Conservation (phyloP, 2,329 filamentous ascomycete genomes). For the Paecilomyces formosus region DNA sequence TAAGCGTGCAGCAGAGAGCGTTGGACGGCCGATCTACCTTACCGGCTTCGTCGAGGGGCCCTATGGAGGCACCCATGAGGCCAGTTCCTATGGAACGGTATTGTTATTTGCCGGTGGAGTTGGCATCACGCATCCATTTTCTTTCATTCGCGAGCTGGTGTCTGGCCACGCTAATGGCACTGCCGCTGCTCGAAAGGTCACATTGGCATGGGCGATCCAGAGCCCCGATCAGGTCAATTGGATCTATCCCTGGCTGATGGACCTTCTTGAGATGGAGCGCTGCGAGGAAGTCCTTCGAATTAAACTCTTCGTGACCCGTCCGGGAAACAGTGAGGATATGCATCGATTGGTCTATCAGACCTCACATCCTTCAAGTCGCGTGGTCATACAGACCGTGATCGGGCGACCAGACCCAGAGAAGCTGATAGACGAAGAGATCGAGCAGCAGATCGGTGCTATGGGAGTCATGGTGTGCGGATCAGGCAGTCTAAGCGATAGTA, state of each 20-base stretch:
- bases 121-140: slow-evolving; percentile 85
- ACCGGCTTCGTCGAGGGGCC: slow-evolving; percentile 54
- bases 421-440: slow-evolving; percentile 48
- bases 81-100: slow-evolving; percentile 82
- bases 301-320: slow-evolving; percentile 76
- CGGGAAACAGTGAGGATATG: slow-evolving; percentile 66
- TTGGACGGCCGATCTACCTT: slow-evolving; percentile 30
- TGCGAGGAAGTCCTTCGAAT: slow-evolving; percentile 71
- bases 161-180: slow-evolving; percentile 58
- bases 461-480: slow-evolving; percentile 70
- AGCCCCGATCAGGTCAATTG: slow-evolving; percentile 77
- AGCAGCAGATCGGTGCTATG: slow-evolving; percentile 73
- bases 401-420: neutral
- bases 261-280: slow-evolving; percentile 65
- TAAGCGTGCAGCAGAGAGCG: slow-evolving; percentile 50
- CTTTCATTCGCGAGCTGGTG: slow-evolving; percentile 67
- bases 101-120: slow-evolving; percentile 85
- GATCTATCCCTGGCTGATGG: slow-evolving; percentile 71
- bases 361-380: slow-evolving; percentile 61
- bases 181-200: slow-evolving; percentile 67
- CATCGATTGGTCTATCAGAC: slow-evolving; percentile 59
- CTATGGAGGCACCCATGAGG: slow-evolving; percentile 65
- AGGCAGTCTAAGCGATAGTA: slow-evolving; percentile 63
- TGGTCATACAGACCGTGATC: neutral
- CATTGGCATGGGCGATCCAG: slow-evolving; percentile 79